Percentiles rank a stretch among this genome's conserved stretches.
Conservation (phyloP, 805 yeast species). For the Starmerella tilneyi region DNA sequence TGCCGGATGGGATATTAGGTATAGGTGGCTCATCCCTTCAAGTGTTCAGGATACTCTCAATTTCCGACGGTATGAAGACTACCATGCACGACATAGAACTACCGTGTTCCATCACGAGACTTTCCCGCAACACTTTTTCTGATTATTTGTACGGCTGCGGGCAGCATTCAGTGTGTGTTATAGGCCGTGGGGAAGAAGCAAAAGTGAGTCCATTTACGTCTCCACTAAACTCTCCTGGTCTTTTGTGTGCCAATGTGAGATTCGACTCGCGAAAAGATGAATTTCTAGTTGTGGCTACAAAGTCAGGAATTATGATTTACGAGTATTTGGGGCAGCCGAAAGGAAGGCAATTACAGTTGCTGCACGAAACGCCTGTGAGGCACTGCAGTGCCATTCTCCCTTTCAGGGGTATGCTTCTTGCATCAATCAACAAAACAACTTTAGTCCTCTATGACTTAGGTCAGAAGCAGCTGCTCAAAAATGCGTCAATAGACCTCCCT, state of each 20-base stretch:
- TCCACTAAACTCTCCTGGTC: not conserved
- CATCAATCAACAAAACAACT: constrained; percentile 39
- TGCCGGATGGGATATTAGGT: constrained; percentile 52
- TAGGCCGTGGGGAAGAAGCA: not conserved
- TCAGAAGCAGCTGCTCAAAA: constrained; percentile 62
- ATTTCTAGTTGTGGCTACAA: constrained; percentile 15
- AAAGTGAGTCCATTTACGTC: not conserved
- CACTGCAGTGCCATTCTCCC: constrained; percentile 35
- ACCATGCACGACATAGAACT: not conserved
- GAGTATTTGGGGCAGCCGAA: constrained; percentile 15
- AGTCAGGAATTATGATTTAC: not conserved
- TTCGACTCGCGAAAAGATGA: constrained; percentile 11
- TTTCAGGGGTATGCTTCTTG: constrained; percentile 53
- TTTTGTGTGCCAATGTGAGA: not conserved
- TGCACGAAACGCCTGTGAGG: constrained; percentile 51
- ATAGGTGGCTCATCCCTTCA: constrained; percentile 42
- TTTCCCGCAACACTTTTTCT: not conserved
- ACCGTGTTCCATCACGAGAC: not conserved
- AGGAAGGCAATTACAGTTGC: constrained; percentile 26
- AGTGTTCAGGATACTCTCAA: constrained; percentile 34
- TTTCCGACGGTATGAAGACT: not conserved
- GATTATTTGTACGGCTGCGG: not conserved
- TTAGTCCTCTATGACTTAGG: constrained; percentile 52
- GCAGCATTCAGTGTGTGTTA: not conserved
- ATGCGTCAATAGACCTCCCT: constrained; percentile 41